phyloP scores from a whole-genome alignment of 257 asterid species.

The Catharanthus roseus region DNA sequence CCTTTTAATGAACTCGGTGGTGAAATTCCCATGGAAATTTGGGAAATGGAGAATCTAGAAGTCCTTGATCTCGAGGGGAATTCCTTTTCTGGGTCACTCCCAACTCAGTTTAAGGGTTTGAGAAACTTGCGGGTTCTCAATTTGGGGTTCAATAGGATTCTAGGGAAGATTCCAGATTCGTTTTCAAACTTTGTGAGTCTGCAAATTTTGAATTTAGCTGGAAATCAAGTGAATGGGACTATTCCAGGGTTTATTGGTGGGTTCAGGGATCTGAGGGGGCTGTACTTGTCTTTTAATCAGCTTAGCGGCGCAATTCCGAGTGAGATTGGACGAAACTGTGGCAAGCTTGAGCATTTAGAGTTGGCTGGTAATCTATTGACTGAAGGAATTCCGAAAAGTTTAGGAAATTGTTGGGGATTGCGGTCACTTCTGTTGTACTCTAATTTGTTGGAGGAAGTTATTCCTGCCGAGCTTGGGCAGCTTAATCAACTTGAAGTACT shows the following conservation, averaged over 20 bases:
- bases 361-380: slow-evolving; percentile 66
- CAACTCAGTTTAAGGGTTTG: slow-evolving; percentile 48
- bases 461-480: slow-evolving; percentile 69
- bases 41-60: slow-evolving; percentile 85
- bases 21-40: slow-evolving; percentile 58
- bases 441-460: slow-evolving; percentile 64
- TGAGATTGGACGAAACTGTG: slow-evolving; percentile 61
- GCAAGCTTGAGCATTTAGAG: slow-evolving; percentile 71
- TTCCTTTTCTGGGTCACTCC: slow-evolving; percentile 53
- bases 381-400: slow-evolving; percentile 48
- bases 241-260: slow-evolving; percentile 51
- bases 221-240: slow-evolving; percentile 65
- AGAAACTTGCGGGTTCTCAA: slow-evolving; percentile 64
- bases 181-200: slow-evolving; percentile 43
- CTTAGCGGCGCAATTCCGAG: slow-evolving; percentile 64
- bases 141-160: slow-evolving; percentile 61
- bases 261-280: slow-evolving; percentile 55
- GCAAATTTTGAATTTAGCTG: slow-evolving; percentile 71
- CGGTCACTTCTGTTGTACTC: slow-evolving; percentile 61
- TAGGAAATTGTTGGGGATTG: slow-evolving; percentile 63
- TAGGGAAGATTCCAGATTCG: slow-evolving; percentile 56
- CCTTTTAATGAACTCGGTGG: slow-evolving; percentile 80
- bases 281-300: slow-evolving; percentile 77
- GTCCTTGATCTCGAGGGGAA: slow-evolving; percentile 96
- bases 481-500: slow-evolving; percentile 66